phyloP scores from a whole-genome alignment of 2,329 filamentous ascomycete species.

The Nigrospora oryzae region DNA sequence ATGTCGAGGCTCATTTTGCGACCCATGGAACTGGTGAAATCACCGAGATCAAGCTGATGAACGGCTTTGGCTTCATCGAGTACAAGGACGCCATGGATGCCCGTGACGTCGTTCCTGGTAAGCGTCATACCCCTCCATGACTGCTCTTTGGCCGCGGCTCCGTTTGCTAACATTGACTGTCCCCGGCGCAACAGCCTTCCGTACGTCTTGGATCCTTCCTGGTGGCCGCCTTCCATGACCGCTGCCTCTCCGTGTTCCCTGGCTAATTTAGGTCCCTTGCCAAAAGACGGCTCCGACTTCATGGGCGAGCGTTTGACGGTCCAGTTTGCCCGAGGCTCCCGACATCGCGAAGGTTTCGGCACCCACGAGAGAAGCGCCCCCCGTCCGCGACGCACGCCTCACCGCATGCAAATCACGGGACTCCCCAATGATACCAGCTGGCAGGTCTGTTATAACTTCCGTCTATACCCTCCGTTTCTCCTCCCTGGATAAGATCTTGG shows the following conservation, averaged over 20 bases:
- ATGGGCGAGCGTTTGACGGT: constrained; percentile 97
- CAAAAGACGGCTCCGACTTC: constrained; percentile 87
- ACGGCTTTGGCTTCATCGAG: constrained; percentile 98
- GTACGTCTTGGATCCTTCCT: constrained; percentile 38
- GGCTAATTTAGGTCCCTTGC: constrained; percentile 27
- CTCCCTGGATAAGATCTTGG: constrained; percentile 8
- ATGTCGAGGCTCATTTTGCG: constrained; percentile 92
- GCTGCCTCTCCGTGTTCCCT: constrained; percentile 15
- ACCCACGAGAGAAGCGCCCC: constrained; percentile 49
- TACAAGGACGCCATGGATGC: constrained; percentile 99
- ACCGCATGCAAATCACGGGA: constrained; percentile 95
- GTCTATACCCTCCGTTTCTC: constrained; percentile 35
- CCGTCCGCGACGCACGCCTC: constrained; percentile 86
- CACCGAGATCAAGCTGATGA: constrained; percentile 99
- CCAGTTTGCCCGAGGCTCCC: constrained; percentile 89
- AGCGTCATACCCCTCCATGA: constrained; percentile 25
- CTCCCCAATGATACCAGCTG: constrained; percentile 98
- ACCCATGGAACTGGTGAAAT: constrained; percentile 96
- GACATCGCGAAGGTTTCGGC: constrained; percentile 41
- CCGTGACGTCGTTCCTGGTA: constrained; percentile 95
- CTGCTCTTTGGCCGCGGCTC: constrained; percentile 6
- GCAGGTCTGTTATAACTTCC: constrained; percentile 85
- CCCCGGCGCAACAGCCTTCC: constrained; percentile 41
- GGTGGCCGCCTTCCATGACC: constrained; percentile 21
- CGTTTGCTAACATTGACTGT: constrained; percentile 12